phyloP scores from a whole-genome alignment of 2,329 filamentous ascomycete genomes.

The Aspergillus phoenicis region DNA sequence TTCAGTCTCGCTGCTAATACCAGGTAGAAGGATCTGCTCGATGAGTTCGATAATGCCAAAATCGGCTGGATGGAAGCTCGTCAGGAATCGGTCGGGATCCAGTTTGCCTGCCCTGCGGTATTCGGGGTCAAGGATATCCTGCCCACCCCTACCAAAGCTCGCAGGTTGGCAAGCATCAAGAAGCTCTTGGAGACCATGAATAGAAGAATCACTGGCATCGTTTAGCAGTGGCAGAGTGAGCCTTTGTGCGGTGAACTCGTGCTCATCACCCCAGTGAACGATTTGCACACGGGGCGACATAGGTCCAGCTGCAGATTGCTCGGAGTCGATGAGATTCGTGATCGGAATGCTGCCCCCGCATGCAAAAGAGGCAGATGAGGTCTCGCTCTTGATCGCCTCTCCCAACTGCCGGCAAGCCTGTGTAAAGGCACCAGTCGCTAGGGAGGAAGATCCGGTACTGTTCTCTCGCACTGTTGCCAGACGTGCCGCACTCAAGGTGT shows the following conservation, averaged over 20 bases:
- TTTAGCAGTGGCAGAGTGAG: background rate
- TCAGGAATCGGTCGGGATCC: constrained; percentile 51
- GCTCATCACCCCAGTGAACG: background rate
- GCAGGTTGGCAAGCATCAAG: constrained; percentile 47
- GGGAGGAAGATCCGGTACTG: background rate
- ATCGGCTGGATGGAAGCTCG: constrained; percentile 56
- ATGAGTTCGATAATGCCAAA: constrained; percentile 56
- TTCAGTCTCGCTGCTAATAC: constrained; percentile 16
- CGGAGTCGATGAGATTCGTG: background rate
- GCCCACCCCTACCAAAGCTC: constrained; percentile 50
- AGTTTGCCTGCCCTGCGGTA: constrained; percentile 59
- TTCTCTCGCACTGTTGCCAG: background rate
- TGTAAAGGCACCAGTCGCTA: background rate
- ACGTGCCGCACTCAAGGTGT: background rate
- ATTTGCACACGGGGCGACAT: background rate
- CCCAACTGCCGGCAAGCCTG: background rate
- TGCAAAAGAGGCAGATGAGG: background rate
- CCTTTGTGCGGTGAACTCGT: background rate
- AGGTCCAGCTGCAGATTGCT: background rate
- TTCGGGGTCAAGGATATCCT: constrained; percentile 54
- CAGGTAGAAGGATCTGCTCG: constrained; percentile 50
- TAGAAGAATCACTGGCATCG: too few relatives aligned
- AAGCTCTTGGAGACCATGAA: constrained; percentile 21
- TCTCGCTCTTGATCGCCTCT: background rate
- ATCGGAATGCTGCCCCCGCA: background rate